Evolutionary conservation across 2,329 filamentous ascomycete genomes (phyloP).

Genomic region (Colletotrichum spaethianum): DNA sequence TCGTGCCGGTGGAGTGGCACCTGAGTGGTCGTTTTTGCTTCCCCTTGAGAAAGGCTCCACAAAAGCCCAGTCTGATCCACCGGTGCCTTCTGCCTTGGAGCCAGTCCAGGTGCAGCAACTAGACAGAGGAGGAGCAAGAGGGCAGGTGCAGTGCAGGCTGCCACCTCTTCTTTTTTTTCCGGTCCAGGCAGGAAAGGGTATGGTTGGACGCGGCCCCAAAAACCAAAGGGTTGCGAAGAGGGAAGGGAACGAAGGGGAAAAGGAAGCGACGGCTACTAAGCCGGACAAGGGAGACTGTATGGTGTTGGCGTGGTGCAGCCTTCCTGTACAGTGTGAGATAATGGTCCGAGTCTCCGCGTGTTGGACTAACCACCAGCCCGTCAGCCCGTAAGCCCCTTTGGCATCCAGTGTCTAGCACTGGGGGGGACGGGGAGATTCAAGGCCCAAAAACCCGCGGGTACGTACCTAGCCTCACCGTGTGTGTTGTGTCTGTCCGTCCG

Average conservation of each 20-base stretch:
- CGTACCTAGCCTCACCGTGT: slow-evolving; percentile 3
- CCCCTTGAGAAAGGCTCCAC: neutral
- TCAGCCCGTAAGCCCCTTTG: neutral
- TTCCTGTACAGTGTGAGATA: neutral
- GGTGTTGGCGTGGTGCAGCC: neutral
- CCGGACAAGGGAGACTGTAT: neutral
- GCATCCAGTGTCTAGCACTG: neutral
- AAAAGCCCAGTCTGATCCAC: neutral
- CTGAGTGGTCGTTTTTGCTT: slow-evolving; percentile 30
- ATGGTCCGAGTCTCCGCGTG: neutral
- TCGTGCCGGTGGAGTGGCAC: slow-evolving; percentile 35
- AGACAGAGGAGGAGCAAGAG: neutral
- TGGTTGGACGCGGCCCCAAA: neutral
- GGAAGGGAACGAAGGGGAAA: neutral
- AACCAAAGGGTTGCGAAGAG: neutral
- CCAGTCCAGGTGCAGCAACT: neutral
- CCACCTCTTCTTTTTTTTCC: neutral
- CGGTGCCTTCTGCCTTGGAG: neutral
- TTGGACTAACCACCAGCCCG: neutral
- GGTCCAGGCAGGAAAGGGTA: neutral
- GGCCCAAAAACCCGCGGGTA: neutral
- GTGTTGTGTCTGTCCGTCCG: slow-evolving; percentile 24
- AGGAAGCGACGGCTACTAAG: neutral
- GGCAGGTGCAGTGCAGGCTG: neutral
- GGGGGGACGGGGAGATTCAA: neutral